phyloP scores from a whole-genome alignment of 2,329 filamentous ascomycete species.

The Pseudocercospora fijiensis region DNA sequence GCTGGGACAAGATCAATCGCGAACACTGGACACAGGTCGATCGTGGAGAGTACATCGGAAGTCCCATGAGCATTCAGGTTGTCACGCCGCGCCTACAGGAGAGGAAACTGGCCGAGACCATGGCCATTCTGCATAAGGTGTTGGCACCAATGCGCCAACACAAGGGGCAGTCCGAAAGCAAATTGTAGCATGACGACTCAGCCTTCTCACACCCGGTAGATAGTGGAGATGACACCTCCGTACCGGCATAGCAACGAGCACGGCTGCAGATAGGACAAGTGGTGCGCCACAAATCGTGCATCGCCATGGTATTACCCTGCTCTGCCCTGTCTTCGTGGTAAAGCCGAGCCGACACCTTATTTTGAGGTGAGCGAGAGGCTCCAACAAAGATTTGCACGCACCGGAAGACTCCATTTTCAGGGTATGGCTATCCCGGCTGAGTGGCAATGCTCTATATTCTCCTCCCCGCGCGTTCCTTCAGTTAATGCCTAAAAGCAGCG shows the following conservation, averaged over 20 bases:
- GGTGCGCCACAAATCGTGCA: background rate
- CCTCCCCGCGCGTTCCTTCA: background rate
- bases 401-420: background rate
- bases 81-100: conserved; percentile 57
- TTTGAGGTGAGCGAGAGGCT: background rate
- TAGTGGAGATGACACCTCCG: background rate
- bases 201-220: background rate
- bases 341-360: background rate
- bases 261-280: background rate
- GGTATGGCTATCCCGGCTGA: background rate
- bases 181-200: background rate
- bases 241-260: background rate
- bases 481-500: background rate
- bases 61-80: conserved; percentile 58
- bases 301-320: background rate
- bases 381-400: background rate
- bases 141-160: background rate
- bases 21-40: conserved; percentile 58
- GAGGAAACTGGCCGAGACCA: conserved; percentile 49
- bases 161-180: background rate
- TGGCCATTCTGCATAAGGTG: background rate
- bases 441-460: background rate
- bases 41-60: conserved; percentile 54
- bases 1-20: conserved; percentile 60
- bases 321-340: background rate